Conservation (phyloP, 768 basidiomycete species). For the Mycena galericulata region DNA sequence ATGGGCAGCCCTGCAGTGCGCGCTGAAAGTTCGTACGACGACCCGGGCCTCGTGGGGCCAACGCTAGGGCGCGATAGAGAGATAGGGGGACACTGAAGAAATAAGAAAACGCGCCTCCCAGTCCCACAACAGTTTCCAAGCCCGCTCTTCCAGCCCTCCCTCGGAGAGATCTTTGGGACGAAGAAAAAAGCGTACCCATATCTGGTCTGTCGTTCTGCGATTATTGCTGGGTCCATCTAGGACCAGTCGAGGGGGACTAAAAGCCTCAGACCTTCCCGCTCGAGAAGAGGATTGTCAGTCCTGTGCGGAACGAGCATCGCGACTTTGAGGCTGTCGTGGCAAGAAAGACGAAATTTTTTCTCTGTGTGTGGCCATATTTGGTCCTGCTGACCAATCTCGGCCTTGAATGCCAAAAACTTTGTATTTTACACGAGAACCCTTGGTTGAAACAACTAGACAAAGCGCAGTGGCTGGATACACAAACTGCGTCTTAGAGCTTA, state of each 20-base stretch:
- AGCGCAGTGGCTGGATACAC: too few species aligned
- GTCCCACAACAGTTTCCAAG: background rate
- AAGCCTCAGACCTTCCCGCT: background rate
- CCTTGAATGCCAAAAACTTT: too few species aligned
- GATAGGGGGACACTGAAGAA: background rate
- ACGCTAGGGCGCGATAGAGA: background rate
- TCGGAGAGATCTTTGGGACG: background rate
- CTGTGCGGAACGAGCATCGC: slow-evolving; percentile 9
- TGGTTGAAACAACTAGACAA: too few species aligned
- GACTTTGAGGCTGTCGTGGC: slow-evolving; percentile 1
- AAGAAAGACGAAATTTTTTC: background rate
- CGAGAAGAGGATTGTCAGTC: background rate
- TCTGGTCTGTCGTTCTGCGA: slow-evolving; percentile 1
- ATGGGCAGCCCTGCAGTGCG: too few species aligned
- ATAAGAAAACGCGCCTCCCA: background rate
- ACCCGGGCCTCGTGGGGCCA: too few species aligned
- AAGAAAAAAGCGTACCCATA: background rate
- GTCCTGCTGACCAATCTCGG: too few species aligned
- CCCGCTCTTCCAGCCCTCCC: background rate
- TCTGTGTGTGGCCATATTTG: too few species aligned
- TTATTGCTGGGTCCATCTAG: background rate
- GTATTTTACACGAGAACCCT: too few species aligned
- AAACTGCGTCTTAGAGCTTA: too few species aligned
- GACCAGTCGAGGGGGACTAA: background rate
- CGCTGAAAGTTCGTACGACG: too few species aligned